Evolutionary conservation across 108 stramenopile genomes (phyloP), one percentile per base, ranked within the genome.

Genomic region (Bacterosira constricta): DNA sequence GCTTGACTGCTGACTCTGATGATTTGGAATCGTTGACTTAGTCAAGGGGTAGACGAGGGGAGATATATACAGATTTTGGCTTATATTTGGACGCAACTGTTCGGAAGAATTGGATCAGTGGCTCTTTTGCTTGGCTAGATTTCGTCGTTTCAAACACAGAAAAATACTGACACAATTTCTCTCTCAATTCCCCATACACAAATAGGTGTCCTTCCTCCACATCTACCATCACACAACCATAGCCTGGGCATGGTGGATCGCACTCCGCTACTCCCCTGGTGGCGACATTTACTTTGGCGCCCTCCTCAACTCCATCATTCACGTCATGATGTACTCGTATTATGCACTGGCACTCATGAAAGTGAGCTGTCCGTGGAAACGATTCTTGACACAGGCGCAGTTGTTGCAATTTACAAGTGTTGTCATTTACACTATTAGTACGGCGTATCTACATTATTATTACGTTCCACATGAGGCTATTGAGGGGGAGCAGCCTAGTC

Each of bases 321-420:
- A 99, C 85, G 95, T 97, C 25, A 81, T 99, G 64, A 99, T 99
- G 98, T 99, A 99, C 84, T 91, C 96, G 1, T 99, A 99, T 84
- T 99, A 99, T 83, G 88, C 90, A 9, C 58, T 96, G 27, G 83
- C 86, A 13, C 58, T 96, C 27, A 21, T 93, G 42, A 89, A 88
- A 66, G 79, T 91, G 18, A 26, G 34, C 25, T 93, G 92, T 56
- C 92, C 96, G 52, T 99, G 98, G 98, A 99, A 98, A 73, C 75
- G 71, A 69, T 94, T 84, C 71, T 61, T 99, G 42, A 99, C 99
- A 7, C 66, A 86, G 66, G 88, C 93, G 6, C 99, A 99, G 82
- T 72, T 99, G 34, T 30, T 93, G n/a, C 99, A 99, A 92, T 99
- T 99, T 71, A 83, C 94, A 23, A 74, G 91, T 45, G 98, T 99